phyloP scores from a whole-genome alignment of 352 stramenopile genomes.

The Phytophthora colocasiae region DNA sequence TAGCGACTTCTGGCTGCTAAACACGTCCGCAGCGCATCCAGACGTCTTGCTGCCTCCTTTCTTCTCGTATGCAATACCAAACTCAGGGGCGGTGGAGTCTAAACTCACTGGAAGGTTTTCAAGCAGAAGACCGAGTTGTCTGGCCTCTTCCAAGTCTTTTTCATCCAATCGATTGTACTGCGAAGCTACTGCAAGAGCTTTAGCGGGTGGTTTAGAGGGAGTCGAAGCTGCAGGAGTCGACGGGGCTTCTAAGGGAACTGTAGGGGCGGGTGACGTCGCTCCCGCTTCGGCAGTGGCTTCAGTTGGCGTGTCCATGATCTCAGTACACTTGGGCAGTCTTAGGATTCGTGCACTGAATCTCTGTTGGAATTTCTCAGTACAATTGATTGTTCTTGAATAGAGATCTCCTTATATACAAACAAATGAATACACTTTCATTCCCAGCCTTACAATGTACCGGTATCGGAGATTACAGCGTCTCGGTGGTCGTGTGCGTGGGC shows the following conservation, averaged over 20 bases:
- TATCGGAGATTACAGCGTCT: conserved; percentile 23
- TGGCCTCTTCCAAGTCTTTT: conserved; percentile 59
- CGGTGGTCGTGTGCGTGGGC: conserved; percentile 10
- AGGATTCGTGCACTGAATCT: conserved; percentile 2
- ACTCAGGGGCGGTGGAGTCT: conserved; percentile 58
- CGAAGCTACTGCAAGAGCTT: conserved; percentile 19
- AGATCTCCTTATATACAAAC: background rate
- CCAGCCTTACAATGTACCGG: conserved; percentile 3
- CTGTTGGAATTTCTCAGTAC: conserved; percentile 7
- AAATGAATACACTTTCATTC: conserved; percentile 3
- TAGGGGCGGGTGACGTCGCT: no score
- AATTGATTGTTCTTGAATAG: background rate
- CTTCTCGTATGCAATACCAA: conserved; percentile 82
- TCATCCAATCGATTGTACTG: conserved; percentile 74
- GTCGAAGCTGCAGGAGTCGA: background rate
- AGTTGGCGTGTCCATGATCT: conserved; percentile 2
- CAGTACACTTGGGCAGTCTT: conserved; percentile 5
- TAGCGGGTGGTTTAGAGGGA: conserved; percentile 11
- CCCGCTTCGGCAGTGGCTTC: background rate
- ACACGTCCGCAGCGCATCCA: conserved; percentile 67
- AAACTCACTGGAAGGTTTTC: conserved; percentile 48
- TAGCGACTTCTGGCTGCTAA: conserved; percentile 62
- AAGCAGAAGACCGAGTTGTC: conserved; percentile 56
- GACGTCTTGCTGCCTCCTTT: conserved; percentile 60
- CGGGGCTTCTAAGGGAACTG: no score